Evolutionary conservation across 257 asterid species (phyloP).

Genomic region (Lycium ferocissimum): DNA sequence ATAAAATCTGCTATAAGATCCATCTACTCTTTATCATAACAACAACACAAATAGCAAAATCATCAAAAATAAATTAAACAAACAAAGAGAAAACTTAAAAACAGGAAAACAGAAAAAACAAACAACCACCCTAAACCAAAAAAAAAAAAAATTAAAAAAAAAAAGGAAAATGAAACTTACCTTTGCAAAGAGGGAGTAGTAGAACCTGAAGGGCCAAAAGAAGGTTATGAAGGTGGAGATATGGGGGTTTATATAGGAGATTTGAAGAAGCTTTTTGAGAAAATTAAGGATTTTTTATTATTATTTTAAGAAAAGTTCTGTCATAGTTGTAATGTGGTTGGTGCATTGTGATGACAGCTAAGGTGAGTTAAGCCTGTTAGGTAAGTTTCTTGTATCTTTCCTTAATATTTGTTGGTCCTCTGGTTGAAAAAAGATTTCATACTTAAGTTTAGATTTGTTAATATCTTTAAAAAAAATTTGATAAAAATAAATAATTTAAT

Average conservation of each 20-base stretch:
- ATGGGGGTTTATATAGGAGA: neutral
- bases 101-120: neutral
- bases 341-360: conserved; percentile 13
- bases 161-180: neutral
- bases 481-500: too few species aligned
- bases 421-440: too few species aligned
- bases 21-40: neutral
- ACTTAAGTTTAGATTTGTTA: too few species aligned
- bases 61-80: neutral
- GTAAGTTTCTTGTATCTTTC: neutral
- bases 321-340: conserved; percentile 15
- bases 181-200: neutral
- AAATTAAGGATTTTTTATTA: neutral
- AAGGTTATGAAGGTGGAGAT: neutral
- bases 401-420: too few species aligned
- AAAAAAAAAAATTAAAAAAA: neutral
- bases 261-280: neutral
- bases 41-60: neutral
- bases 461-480: too few species aligned
- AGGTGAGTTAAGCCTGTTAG: neutral
- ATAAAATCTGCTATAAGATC: neutral
- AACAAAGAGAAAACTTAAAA: neutral
- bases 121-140: neutral
- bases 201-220: neutral
- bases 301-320: conserved; percentile 20